Conservation (phyloP, 441 rosid species). For the Aleurites moluccanus region DNA sequence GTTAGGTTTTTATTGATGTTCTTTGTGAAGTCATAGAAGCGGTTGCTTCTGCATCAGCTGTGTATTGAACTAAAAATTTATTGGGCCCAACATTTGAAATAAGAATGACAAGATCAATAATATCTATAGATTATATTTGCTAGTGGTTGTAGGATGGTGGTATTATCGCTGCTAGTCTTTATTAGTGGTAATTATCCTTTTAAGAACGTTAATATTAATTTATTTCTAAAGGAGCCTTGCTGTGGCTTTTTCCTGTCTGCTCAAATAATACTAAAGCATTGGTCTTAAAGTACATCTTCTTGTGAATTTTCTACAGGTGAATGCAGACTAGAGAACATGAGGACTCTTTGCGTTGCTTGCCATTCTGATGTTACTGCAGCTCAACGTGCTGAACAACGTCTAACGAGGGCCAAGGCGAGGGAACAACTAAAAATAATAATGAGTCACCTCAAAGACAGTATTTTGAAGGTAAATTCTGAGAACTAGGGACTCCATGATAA, state of each 20-base stretch:
- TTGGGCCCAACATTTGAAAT: too few species aligned
- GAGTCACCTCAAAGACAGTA: constrained; percentile 39
- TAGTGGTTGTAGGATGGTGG: background rate
- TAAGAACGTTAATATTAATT: background rate
- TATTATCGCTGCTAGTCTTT: background rate
- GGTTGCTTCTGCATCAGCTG: too few species aligned
- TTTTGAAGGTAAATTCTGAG: constrained; percentile 43
- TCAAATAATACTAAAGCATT: background rate
- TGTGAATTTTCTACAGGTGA: constrained; percentile 54
- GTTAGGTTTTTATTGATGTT: too few species aligned
- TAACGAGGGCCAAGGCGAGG: constrained; percentile 56
- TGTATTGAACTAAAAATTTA: too few species aligned
- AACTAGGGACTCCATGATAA: background rate
- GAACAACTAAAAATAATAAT: constrained; percentile 60
- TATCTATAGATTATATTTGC: background rate
- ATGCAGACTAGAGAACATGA: constrained; percentile 93
- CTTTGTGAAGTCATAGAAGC: too few species aligned
- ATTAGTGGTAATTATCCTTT: background rate
- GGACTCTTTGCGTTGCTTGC: constrained; percentile 95
- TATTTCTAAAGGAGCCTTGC: background rate
- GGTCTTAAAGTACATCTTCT: constrained; percentile 7
- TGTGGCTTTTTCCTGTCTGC: background rate
- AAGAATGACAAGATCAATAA: too few species aligned
- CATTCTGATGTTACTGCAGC: constrained; percentile 83
- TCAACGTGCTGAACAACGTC: constrained; percentile 67